Conservation (phyloP, 1,284 basidiomycete genomes). For the Ganoderma leucocontextum region DNA sequence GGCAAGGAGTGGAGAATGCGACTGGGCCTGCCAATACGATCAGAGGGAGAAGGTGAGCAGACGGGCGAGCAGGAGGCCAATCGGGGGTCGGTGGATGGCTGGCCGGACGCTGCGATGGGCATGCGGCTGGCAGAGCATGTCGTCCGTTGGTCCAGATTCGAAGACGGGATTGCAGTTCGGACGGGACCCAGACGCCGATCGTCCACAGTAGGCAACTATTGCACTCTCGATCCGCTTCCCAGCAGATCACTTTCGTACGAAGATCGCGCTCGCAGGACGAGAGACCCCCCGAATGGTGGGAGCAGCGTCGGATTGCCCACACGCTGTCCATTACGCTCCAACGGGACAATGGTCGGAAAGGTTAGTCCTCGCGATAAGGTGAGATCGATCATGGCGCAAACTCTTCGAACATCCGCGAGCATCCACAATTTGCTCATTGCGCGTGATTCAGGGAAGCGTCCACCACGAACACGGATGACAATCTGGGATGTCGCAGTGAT, state of each 20-base stretch:
- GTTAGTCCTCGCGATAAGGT: slow-evolving; percentile 9
- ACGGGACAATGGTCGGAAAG: slow-evolving; percentile 9
- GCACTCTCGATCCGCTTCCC: neutral
- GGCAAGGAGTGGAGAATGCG: neutral
- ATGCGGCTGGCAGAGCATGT: slow-evolving; percentile 19
- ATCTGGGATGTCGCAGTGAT: neutral
- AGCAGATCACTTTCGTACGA: slow-evolving; percentile 16
- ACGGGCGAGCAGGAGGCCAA: neutral
- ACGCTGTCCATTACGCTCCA: slow-evolving; percentile 15
- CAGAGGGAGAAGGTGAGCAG: neutral
- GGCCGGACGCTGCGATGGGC: slow-evolving; percentile 17
- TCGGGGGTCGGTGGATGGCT: slow-evolving; percentile 1
- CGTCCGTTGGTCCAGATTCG: slow-evolving; percentile 8
- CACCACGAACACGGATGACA: neutral
- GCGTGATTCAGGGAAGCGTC: neutral
- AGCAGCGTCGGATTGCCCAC: slow-evolving; percentile 6
- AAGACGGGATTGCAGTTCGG: slow-evolving; percentile 4
- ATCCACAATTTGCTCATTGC: neutral
- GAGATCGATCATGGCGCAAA: slow-evolving; percentile 6
- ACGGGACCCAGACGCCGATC: slow-evolving; percentile 15
- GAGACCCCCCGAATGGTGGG: slow-evolving; percentile 9
- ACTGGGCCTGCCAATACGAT: slow-evolving; percentile 20
- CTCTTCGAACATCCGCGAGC: neutral
- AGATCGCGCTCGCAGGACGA: slow-evolving; percentile 7
- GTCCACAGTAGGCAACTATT: neutral